Conservation (phyloP, 2,329 filamentous ascomycete genomes). For the Ophiostoma perfectum region DNA sequence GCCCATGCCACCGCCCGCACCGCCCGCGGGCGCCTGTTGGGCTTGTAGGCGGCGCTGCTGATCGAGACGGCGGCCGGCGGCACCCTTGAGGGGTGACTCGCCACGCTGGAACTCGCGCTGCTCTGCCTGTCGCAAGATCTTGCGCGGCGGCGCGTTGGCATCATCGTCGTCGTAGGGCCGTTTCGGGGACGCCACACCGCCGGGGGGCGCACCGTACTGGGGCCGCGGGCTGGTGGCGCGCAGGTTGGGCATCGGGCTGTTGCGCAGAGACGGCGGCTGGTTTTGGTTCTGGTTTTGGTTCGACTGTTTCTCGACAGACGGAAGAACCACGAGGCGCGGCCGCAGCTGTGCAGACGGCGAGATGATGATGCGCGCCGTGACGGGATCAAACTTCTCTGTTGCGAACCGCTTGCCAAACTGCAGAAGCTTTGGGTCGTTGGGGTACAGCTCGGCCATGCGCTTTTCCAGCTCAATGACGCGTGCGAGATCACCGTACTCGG, state of each 20-base stretch:
- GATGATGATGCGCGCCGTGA: slow-evolving; percentile 73
- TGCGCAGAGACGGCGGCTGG: slow-evolving; percentile 38
- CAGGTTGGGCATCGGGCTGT: slow-evolving; percentile 39
- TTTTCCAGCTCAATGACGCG: slow-evolving; percentile 88
- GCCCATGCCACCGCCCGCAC: slow-evolving; percentile 19
- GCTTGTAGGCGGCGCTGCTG: slow-evolving; percentile 63
- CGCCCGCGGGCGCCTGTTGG: slow-evolving; percentile 29
- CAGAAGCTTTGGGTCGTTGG: slow-evolving; percentile 70
- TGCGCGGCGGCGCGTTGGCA: slow-evolving; percentile 70
- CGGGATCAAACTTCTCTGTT: slow-evolving; percentile 70
- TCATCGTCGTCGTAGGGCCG: slow-evolving; percentile 63
- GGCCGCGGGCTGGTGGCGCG: slow-evolving; percentile 20
- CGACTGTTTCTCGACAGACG: slow-evolving; percentile 44
- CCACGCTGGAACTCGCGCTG: slow-evolving; percentile 75
- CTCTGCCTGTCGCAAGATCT: slow-evolving; percentile 69
- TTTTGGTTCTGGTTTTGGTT: slow-evolving; percentile 29
- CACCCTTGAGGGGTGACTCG: slow-evolving; percentile 89
- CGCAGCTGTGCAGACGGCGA: slow-evolving; percentile 74
- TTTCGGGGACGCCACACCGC: slow-evolving; percentile 51
- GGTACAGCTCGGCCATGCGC: slow-evolving; percentile 90
- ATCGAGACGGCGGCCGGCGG: slow-evolving; percentile 77
- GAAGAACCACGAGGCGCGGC: slow-evolving; percentile 46
- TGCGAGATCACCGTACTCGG: slow-evolving; percentile 83
- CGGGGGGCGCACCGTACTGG: slow-evolving; percentile 28
- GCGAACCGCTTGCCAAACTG: slow-evolving; percentile 75